Conservation (phyloP, 2,329 filamentous ascomycete species). For the Venturia carpophila region DNA sequence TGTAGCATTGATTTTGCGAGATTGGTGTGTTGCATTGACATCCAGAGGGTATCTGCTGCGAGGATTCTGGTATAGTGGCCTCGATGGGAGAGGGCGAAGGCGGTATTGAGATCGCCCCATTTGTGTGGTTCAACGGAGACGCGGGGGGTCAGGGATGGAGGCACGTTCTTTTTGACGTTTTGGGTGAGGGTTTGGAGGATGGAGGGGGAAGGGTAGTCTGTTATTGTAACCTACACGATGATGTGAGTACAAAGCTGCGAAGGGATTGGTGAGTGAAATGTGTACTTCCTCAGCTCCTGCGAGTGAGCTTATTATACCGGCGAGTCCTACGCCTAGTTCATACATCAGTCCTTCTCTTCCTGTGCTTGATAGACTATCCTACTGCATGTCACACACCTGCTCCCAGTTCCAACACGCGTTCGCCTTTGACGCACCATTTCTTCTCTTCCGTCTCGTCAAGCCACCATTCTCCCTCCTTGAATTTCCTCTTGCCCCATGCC, state of each 20-base stretch:
- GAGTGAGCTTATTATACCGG: constrained; percentile 39
- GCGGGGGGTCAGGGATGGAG: constrained; percentile 27
- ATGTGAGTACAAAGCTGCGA: neutral
- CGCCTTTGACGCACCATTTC: constrained; percentile 42
- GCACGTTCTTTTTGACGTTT: constrained; percentile 51
- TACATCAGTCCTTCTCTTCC: constrained; percentile 18
- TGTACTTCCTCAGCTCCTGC: constrained; percentile 38
- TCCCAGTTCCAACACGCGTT: constrained; percentile 56
- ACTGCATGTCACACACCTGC: constrained; percentile 47
- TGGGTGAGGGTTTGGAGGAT: constrained; percentile 51
- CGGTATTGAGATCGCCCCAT: constrained; percentile 51
- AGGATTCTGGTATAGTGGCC: constrained; percentile 53
- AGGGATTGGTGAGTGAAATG: neutral
- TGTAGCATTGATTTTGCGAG: constrained; percentile 54
- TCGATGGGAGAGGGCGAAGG: constrained; percentile 33
- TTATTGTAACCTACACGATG: constrained; percentile 44
- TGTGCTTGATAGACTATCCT: neutral
- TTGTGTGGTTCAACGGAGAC: constrained; percentile 51
- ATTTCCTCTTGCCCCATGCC: constrained; percentile 27
- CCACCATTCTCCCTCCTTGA: constrained; percentile 34
- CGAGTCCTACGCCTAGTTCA: constrained; percentile 38
- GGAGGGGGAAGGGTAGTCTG: constrained; percentile 58
- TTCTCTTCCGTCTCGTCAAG: constrained; percentile 26
- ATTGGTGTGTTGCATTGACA: constrained; percentile 63
- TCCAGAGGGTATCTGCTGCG: constrained; percentile 69